Evolutionary conservation across 2,329 filamentous ascomycete genomes (phyloP).

Genomic region (Fusarium globosum): DNA sequence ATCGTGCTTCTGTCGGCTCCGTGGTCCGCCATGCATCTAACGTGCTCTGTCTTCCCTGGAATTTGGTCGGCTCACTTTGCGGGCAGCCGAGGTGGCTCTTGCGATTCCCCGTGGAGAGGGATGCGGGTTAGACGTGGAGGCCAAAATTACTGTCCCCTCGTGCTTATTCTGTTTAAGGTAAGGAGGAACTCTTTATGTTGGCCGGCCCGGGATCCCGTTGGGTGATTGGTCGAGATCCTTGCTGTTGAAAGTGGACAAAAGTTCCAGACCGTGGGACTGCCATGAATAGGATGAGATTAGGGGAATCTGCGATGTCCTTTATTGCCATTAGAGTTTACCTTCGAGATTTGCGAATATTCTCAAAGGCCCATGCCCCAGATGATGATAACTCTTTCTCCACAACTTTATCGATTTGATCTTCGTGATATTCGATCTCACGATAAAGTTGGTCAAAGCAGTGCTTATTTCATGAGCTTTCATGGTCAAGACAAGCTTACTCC

Average conservation of each 20-base stretch:
- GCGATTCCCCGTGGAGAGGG: not conserved
- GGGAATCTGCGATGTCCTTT: no score
- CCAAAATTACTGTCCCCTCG: conserved; percentile 2
- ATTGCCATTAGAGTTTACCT: not conserved
- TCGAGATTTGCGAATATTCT: not conserved
- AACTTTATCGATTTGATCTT: not conserved
- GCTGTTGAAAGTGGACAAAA: conserved; percentile 1
- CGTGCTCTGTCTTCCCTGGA: not conserved
- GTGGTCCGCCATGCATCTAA: conserved; percentile 16
- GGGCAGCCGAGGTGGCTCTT: conserved; percentile 16
- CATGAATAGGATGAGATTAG: not conserved
- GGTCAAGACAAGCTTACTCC: conserved; percentile 20
- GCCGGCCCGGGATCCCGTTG: conserved; percentile 31
- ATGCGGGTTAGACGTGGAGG: conserved; percentile 10
- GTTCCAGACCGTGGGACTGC: not conserved
- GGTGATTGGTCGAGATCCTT: conserved; percentile 20
- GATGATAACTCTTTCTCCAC: not conserved
- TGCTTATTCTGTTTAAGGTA: not conserved
- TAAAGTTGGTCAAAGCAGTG: not conserved
- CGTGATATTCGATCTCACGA: not conserved
- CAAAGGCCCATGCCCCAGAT: not conserved
- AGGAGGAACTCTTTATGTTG: not conserved
- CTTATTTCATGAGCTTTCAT: not conserved
- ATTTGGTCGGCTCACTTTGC: conserved; percentile 8
- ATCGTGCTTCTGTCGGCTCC: conserved; percentile 21